Base-by-base conservation (phyloP, 306 rosid species). In the Canavalia ensiformis region DNA sequence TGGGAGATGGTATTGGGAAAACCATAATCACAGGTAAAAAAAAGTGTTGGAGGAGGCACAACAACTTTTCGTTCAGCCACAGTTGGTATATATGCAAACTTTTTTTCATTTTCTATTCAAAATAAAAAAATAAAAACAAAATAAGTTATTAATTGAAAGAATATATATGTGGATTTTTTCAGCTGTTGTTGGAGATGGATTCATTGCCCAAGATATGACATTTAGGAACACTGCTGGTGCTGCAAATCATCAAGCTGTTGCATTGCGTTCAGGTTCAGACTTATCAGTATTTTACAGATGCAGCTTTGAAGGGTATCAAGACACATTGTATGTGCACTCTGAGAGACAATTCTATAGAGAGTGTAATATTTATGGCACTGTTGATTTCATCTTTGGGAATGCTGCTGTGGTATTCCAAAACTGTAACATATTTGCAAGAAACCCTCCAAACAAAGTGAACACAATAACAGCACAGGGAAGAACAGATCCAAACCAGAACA, bases 11-110 rank as follows among this genome's bases (percentile, higher is more conserved):
- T 8, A 90, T 88, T 2, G 97, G 97, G 4, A 88, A 82, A 57
- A 92, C 95, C 47, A 70, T 92, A 6, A 77, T 92, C 44, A 92
- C 95, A 0, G 95, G 97, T 25, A 92, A 95, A 79, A 82, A 82
- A 74, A 77, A 92, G 97, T 54, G 95, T 90, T 42, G 95, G 91
- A 52, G 97, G 95, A 2, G 97, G 95, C 7, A 56, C 87, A 64
- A 92, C 97, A 7, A 92, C 97, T 7, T 92, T 89, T 76, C 77
- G 82, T 11, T 92, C 97, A 10, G 95, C 97, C 12, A 92, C 97
- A 2, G 91, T 92, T n/a, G 93, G 95, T 92, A 89, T 18, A 18
- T 18, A 84, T 86, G 91, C 39, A 35, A 35, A 35, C 41, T 2
- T 35, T 35, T 35, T 35, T 35, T 35, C 39, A 35, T 37, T 37